Base-by-base conservation (phyloP, 202 grass and related monocot species). In the Panicum virgatum region DNA sequence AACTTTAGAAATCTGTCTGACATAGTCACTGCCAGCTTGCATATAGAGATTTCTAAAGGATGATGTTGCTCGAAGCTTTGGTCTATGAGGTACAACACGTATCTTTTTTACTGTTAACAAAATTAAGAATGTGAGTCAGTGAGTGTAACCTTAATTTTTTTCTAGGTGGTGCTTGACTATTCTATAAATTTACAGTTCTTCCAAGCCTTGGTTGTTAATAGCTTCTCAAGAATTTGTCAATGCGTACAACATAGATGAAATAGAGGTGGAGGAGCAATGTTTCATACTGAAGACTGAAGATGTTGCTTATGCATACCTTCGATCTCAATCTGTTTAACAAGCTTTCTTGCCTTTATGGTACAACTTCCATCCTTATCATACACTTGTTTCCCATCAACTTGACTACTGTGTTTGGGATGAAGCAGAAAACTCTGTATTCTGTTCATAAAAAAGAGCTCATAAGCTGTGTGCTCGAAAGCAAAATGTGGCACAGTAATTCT, bases 341-440 rank as follows among this genome's bases (percentile, higher is more conserved):
- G 48, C 72, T 95, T 98, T 73, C 86, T 93, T 42, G 84, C 88
- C 77, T 93, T 95, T 43, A 86, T 80, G 50, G 46, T 86, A 72
- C 76, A 87, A 71, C 56, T 86, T 70, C 73, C 90, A 82, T 98
- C 90, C 76, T 93, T 95, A 42, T 93, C 89, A 85, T 90, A 92
- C 14, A 43, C 68, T 72, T 86, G 73, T 50, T 79, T 90, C 58
- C 43, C 80, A 10, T 91, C 86, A 76, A 67, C 72, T 80, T 83
- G 78, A 82, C 61, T 89, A 29, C 83, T 84, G 32, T 84, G 15
- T 77, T 80, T 93, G 20, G 96, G 90, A 70, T 98, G 96, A 78
- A 98, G 86, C 66, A 98, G 81, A 54, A 91, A 98, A 13, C 86
- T 93, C 73, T 98, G 96, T 87, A 98, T 91, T 75, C 96, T 98